Conservation (phyloP, 2,329 filamentous ascomycete species). For the Colletotrichum lini region DNA sequence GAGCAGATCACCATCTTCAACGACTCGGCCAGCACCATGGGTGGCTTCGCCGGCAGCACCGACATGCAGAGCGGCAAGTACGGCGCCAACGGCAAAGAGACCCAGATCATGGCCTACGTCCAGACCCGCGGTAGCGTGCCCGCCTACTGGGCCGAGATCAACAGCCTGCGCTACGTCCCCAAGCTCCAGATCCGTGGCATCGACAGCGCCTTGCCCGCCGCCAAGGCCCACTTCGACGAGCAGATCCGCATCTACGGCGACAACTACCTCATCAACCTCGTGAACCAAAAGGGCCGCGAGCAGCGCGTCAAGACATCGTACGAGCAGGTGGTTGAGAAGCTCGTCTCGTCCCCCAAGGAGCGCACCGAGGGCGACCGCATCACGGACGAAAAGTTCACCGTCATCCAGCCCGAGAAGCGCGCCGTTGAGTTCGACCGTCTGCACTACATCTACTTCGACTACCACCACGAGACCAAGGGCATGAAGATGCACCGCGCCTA, state of each 20-base stretch:
- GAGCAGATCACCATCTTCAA: conserved; percentile 94
- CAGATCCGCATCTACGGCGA: conserved; percentile 95
- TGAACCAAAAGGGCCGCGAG: conserved; percentile 96
- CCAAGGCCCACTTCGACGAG: conserved; percentile 90
- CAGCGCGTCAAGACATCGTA: conserved; percentile 92
- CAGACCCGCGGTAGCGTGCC: conserved; percentile 97
- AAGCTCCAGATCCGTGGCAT: conserved; percentile 90
- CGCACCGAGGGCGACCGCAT: conserved; percentile 74
- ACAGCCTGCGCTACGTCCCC: conserved; percentile 91
- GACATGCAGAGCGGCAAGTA: conserved; percentile 82
- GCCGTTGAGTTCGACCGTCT: conserved; percentile 82
- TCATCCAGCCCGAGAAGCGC: conserved; percentile 76
- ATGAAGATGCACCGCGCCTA: conserved; percentile 93
- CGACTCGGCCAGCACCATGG: conserved; percentile 79
- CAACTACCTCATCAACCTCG: conserved; percentile 96
- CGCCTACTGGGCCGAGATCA: conserved; percentile 96
- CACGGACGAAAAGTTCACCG: conserved; percentile 85
- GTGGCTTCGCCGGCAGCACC: conserved; percentile 84
- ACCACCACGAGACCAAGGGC: conserved; percentile 97
- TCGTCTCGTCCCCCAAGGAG: conserved; percentile 80
- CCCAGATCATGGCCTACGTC: conserved; percentile 93
- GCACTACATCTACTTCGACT: conserved; percentile 99
- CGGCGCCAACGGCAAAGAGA: conserved; percentile 76
- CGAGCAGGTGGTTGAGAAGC: conserved; percentile 86
- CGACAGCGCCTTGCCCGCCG: conserved; percentile 83